Evolutionary conservation across 768 basidiomycete species (phyloP).

Genomic region (Pholiota microspora): DNA sequence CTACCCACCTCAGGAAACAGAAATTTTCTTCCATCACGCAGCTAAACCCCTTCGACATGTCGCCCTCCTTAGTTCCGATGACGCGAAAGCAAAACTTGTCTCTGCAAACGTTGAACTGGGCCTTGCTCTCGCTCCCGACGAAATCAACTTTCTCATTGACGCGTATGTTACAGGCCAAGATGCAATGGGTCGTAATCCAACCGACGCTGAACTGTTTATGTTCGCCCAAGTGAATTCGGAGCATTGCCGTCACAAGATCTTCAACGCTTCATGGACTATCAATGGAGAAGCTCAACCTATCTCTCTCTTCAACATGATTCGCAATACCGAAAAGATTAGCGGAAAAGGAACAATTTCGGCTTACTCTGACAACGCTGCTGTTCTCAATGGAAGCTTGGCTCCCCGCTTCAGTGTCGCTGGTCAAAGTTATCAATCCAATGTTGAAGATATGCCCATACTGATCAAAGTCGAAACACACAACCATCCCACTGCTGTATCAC

Average conservation of each 20-base stretch:
- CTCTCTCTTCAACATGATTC: constrained; percentile 95
- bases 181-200: constrained; percentile 80
- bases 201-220: constrained; percentile 99
- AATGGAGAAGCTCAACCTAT: constrained; percentile 61
- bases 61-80: constrained; percentile 45
- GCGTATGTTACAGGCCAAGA: constrained; percentile 75
- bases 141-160: constrained; percentile 89
- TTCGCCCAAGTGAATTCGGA: constrained; percentile 99
- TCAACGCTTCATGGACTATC: constrained; percentile 96
- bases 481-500: constrained; percentile 97
- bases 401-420: constrained; percentile 66
- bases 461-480: constrained; percentile 99
- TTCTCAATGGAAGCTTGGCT: constrained; percentile 73
- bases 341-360: constrained; percentile 86
- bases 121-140: constrained; percentile 84
- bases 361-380: constrained; percentile 98
- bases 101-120: constrained; percentile 83
- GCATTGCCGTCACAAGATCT: constrained; percentile 99
- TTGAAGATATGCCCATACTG: constrained; percentile 83
- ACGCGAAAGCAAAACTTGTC: constrained; percentile 63
- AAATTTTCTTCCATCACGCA: constrained; percentile 56
- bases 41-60: constrained; percentile 73
- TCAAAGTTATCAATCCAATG: constrained; percentile 51
- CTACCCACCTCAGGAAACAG: constrained; percentile 52
- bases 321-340: constrained; percentile 85